Base-by-base conservation (phyloP, 345 rosid species). In the Clarkia xantiana region DNA sequence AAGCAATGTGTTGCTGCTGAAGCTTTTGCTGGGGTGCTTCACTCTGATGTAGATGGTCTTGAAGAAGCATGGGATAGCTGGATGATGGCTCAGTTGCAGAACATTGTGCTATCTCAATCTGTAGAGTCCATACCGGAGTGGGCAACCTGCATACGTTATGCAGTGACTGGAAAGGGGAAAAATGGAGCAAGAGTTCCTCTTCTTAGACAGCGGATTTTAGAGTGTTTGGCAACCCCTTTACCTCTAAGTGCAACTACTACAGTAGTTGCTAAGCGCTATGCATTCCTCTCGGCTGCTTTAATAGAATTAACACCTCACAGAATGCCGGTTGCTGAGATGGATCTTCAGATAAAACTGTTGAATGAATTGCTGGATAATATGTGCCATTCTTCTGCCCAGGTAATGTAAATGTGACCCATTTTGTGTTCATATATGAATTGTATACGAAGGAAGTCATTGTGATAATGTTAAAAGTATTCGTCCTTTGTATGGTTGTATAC, bases 1-100 rank as follows among this genome's bases (percentile, higher is more conserved):
- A 91, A 86, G 71, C 98, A 91, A 67, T 91, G 98, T 58, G 98
- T 86, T 72, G 98, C 96, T 52, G 89, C 96, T 54, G 96, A 91
- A 79, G 93, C 93, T 45, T 79, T 91, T 22, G 98, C 96, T 47
- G 98, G 98, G 49, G 55, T 80, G 51, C 67, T 91, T 66, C 98
- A 91, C 63, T 81, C 94, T 62, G 96, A 91, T 74, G 73, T 91
- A 16, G 63, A 76, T 57, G 98, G 96, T 56, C 80, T 91, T 66
- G 52, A 56, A 46, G 83, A 66, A 56, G 94, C 62, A 39, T 86
- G 98, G 98, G 83, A 91, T 66, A 73, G 69, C 73, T 91, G 98
- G 98, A 75, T 91, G 74, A 80, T 65, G 84, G 64, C 48, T 58
- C 93, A 79, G 72, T 67, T 91, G 72, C 86, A 80, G 83, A 78